phyloP scores from a whole-genome alignment of 2,329 filamentous ascomycete genomes.

The Penicillium sp. region DNA sequence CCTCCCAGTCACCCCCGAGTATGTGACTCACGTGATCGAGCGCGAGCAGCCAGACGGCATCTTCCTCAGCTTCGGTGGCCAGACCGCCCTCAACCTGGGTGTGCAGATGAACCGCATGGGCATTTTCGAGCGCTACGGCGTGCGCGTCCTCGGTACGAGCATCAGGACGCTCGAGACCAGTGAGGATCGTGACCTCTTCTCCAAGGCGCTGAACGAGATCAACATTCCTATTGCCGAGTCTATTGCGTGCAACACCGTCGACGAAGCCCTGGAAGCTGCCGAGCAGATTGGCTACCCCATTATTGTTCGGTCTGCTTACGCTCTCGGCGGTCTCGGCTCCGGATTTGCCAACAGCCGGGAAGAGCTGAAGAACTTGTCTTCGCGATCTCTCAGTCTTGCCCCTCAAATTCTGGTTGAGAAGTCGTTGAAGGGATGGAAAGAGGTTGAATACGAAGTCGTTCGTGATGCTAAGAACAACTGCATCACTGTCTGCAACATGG shows the following conservation, averaged over 20 bases:
- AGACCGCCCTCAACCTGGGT: conserved; percentile 94
- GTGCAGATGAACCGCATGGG: conserved; percentile 97
- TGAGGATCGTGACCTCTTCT: conserved; percentile 94
- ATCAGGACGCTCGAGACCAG: conserved; percentile 90
- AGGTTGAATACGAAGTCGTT: conserved; percentile 97
- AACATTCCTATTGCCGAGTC: conserved; percentile 96
- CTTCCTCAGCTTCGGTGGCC: conserved; percentile 93
- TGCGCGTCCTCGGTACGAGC: conserved; percentile 92
- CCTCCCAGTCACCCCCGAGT: conserved; percentile 94
- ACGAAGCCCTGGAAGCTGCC: conserved; percentile 86
- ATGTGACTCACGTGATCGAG: conserved; percentile 96
- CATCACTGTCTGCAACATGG: conserved; percentile 98
- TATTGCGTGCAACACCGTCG: conserved; percentile 84
- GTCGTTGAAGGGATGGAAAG: conserved; percentile 98
- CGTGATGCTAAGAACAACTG: conserved; percentile 97
- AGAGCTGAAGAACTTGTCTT: conserved; percentile 89
- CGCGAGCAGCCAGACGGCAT: conserved; percentile 94
- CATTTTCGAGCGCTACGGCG: conserved; percentile 89
- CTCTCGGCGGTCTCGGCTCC: conserved; percentile 90
- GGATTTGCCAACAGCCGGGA: conserved; percentile 93
- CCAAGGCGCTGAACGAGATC: conserved; percentile 94
- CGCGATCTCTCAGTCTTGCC: conserved; percentile 85
- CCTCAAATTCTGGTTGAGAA: conserved; percentile 98
- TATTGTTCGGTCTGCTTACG: conserved; percentile 95
- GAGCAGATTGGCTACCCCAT: conserved; percentile 90